These are phyloP conservation scores for Lantana camara DNA, from an alignment of 257 asterid genomes.

Conservation along the genomic window DNA sequence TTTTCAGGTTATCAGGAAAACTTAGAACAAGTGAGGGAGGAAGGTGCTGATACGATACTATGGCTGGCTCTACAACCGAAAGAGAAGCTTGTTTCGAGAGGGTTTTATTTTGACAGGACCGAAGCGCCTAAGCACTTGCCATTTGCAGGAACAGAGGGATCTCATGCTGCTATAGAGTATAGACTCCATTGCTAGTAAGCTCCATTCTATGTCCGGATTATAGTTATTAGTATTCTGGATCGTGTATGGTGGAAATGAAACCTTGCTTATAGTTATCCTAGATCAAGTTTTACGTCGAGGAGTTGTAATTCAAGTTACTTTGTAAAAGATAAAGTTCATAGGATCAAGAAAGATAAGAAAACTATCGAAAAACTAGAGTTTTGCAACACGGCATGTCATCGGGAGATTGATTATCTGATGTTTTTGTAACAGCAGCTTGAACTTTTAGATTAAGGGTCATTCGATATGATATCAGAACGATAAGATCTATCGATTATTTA, in stretches of 20 bases:
- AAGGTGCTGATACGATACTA: constrained; percentile 84
- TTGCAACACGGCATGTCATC: no score
- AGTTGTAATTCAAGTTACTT: no score
- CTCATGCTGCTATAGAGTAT: constrained; percentile 65
- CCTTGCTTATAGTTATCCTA: neutral
- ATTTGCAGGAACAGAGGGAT: constrained; percentile 61
- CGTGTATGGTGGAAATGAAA: neutral
- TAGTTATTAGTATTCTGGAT: constrained; percentile 7
- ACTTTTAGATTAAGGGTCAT: no score
- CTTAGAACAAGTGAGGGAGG: constrained; percentile 82
- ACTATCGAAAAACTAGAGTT: no score
- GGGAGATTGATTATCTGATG: no score
- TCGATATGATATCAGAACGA: no score
- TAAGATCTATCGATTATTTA: no score
- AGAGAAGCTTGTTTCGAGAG: constrained; percentile 69
- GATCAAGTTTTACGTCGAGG: neutral
- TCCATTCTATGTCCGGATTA: constrained; percentile 45
- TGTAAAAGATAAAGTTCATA: no score
- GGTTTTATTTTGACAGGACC: constrained; percentile 76
- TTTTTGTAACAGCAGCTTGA: no score
- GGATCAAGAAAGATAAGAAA: no score
- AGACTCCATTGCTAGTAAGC: constrained; percentile 53
- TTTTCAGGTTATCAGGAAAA: constrained; percentile 67
- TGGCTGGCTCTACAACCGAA: constrained; percentile 92
- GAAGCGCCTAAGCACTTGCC: constrained; percentile 84